Conservation (phyloP, 345 rosid genomes). For the Jatropha curcas region DNA sequence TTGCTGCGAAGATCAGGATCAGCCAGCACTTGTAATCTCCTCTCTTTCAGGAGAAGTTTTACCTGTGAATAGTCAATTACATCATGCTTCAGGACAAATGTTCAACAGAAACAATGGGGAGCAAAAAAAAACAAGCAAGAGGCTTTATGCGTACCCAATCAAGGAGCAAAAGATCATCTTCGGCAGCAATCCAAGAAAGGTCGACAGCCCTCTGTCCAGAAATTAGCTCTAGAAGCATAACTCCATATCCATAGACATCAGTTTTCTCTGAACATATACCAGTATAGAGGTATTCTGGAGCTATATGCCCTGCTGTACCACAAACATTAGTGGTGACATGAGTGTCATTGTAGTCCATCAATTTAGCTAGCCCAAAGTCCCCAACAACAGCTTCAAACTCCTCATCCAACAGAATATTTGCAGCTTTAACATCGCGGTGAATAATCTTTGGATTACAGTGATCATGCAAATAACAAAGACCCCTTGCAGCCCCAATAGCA, state of each 20-base stretch:
- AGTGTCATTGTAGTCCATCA: conserved; percentile 9
- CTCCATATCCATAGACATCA: conserved; percentile 20
- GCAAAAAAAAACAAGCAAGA: too few relatives aligned
- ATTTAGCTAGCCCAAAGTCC: conserved; percentile 18
- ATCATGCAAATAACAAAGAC: conserved; percentile 16
- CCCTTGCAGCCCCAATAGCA: conserved; percentile 19
- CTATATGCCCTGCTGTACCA: conserved; percentile 22
- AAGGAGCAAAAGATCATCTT: conserved; percentile 2
- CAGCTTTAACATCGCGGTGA: conserved; percentile 21
- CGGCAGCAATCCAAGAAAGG: conserved; percentile 7
- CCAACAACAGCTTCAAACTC: conserved; percentile 20
- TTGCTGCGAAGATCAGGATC: conserved; percentile 8
- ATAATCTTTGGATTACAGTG: conserved; percentile 17
- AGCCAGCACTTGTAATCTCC: neutral
- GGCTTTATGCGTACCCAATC: conserved; percentile 13
- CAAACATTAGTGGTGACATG: conserved; percentile 18
- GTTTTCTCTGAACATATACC: conserved; percentile 22
- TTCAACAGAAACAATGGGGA: too few relatives aligned
- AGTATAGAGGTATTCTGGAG: conserved; percentile 15
- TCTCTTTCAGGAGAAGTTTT: neutral
- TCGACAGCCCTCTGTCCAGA: conserved; percentile 19
- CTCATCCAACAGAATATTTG: conserved; percentile 19
- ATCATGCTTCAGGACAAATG: too few relatives aligned
- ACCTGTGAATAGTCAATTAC: neutral
- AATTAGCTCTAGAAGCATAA: conserved; percentile 17